Evolutionary conservation across 2,329 filamentous ascomycete genomes (phyloP).

Genomic region (Endoconidiophora laricicola): DNA sequence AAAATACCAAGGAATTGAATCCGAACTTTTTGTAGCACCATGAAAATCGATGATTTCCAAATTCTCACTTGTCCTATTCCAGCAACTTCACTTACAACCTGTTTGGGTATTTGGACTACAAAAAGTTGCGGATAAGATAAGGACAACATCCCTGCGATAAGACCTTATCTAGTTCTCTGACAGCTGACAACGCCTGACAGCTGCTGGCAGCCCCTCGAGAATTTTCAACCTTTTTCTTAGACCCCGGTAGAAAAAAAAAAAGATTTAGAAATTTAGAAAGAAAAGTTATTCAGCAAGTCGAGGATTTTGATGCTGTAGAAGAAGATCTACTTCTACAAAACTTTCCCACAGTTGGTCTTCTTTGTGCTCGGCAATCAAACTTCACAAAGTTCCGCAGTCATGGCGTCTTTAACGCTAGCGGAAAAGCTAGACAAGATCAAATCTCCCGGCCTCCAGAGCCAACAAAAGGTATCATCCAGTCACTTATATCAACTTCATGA

Average conservation of each 20-base stretch:
- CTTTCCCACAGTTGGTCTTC: neutral
- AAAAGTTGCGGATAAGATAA: slow-evolving; percentile 12
- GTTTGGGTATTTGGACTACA: neutral
- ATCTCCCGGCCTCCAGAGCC: slow-evolving; percentile 87
- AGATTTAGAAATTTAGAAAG: neutral
- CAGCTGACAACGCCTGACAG: neutral
- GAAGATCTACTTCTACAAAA: neutral
- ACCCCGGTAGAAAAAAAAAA: slow-evolving; percentile 5
- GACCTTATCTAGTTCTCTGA: neutral
- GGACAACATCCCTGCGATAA: slow-evolving; percentile 1
- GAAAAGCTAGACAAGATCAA: slow-evolving; percentile 96
- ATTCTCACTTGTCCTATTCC: neutral
- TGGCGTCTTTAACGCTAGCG: slow-evolving; percentile 43
- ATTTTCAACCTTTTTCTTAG: slow-evolving; percentile 8
- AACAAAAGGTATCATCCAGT: slow-evolving; percentile 52
- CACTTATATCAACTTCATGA: too few species aligned
- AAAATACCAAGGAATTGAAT: neutral
- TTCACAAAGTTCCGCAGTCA: slow-evolving; percentile 16
- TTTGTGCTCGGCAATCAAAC: slow-evolving; percentile 13
- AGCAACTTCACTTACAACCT: neutral
- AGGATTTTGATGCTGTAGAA: neutral
- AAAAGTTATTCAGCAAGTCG: slow-evolving; percentile 8
- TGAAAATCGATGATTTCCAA: neutral
- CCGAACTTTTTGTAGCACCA: neutral
- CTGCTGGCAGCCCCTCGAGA: slow-evolving; percentile 9